Evolutionary conservation across 2,329 filamentous ascomycete genomes (phyloP).

Genomic region (Xylaria sp.): DNA sequence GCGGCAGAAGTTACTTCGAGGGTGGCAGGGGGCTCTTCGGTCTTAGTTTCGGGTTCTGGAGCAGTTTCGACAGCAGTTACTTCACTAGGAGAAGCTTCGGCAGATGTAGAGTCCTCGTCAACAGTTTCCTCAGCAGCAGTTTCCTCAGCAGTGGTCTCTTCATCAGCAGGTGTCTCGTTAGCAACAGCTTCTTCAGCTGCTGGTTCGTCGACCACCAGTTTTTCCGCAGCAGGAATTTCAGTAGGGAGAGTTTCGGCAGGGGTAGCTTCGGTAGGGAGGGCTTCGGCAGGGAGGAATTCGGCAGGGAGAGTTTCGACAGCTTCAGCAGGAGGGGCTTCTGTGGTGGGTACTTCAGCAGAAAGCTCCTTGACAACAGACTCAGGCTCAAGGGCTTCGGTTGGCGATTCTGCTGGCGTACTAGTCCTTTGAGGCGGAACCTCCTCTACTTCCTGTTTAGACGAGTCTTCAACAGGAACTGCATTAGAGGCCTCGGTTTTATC

Average conservation of each 20-base stretch:
- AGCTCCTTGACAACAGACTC: constrained; percentile 2
- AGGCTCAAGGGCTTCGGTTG: background rate
- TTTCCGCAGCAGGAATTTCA: constrained; percentile 14
- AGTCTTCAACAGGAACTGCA: background rate
- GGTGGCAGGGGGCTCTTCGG: constrained; percentile 10
- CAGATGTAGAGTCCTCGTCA: constrained; percentile 2
- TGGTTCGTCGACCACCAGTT: background rate
- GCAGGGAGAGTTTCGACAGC: too few species aligned
- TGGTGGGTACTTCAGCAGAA: constrained; percentile 13
- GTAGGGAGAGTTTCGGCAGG: background rate
- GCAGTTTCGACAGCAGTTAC: constrained; percentile 18
- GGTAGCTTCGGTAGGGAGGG: too few species aligned
- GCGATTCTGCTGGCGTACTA: constrained; percentile 9
- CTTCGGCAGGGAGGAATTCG: too few species aligned
- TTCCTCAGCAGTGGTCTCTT: constrained; percentile 16
- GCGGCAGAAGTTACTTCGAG: constrained; percentile 14
- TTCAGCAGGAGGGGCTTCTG: constrained; percentile 11
- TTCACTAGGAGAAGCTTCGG: constrained; percentile 8
- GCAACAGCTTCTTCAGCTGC: background rate
- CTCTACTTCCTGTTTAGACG: constrained; percentile 12
- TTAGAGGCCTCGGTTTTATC: background rate
- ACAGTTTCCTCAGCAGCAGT: constrained; percentile 25
- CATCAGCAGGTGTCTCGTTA: constrained; percentile 9
- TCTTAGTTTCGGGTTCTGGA: constrained; percentile 1
- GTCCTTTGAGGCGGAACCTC: constrained; percentile 9